Evolutionary conservation across 2,329 filamentous ascomycete genomes (phyloP).

Genomic region (Aspergillus alliaceus): DNA sequence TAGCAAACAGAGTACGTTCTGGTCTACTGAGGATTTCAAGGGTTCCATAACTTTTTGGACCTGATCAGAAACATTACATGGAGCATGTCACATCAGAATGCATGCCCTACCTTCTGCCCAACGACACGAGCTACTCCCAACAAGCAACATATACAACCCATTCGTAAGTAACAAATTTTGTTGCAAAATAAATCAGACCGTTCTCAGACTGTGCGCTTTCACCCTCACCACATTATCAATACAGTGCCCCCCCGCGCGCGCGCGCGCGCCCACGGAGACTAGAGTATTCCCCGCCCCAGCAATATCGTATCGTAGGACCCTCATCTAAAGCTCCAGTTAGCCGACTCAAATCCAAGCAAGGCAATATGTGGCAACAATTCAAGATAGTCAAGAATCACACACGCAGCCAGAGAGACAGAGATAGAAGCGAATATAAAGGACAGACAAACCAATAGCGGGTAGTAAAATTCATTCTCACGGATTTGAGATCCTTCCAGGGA

Average conservation of each 20-base stretch:
- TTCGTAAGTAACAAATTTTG: background rate
- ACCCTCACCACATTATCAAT: background rate
- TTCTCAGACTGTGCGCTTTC: background rate
- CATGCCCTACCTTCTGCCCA: background rate
- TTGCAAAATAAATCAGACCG: background rate
- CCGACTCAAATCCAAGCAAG: background rate
- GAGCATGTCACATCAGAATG: background rate
- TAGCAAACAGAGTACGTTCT: no score
- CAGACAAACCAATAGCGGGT: conserved; percentile 9
- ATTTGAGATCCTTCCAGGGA: conserved; percentile 19
- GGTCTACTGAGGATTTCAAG: background rate
- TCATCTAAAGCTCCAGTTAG: background rate
- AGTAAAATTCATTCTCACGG: conserved; percentile 3
- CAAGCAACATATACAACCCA: background rate
- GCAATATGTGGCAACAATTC: background rate
- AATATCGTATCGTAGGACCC: background rate
- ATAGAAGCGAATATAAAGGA: background rate
- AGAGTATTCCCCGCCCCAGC: background rate
- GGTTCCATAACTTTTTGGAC: no score
- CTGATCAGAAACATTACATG: no score
- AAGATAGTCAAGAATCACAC: background rate
- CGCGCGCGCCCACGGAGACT: no score
- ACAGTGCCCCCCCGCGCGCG: no score
- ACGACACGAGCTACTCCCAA: background rate
- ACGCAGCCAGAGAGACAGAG: background rate